Conservation (phyloP, 2,329 filamentous ascomycete species). For the Myrmaecium sp. region DNA sequence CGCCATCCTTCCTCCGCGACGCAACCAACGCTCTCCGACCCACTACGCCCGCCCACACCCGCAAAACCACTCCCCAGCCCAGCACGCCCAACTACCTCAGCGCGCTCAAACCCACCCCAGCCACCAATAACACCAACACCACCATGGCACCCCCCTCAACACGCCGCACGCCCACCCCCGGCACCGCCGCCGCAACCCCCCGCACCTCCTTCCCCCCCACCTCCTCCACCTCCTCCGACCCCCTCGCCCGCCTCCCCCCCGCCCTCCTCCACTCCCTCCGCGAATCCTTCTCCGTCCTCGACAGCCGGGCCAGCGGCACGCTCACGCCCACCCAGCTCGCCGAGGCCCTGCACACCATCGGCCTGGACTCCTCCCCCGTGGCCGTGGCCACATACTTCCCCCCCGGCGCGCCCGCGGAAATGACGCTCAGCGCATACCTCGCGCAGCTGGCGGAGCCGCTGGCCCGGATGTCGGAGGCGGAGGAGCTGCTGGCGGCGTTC, state of each 20-base stretch:
- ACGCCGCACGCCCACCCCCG: slow-evolving; percentile 19
- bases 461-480: slow-evolving; percentile 54
- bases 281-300: slow-evolving; percentile 85
- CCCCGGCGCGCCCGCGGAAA: slow-evolving; percentile 49
- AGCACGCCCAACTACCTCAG: slow-evolving; percentile 4
- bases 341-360: slow-evolving; percentile 75
- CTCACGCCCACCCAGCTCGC: slow-evolving; percentile 71
- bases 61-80: slow-evolving; percentile 23
- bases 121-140: slow-evolving; percentile 7
- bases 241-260: slow-evolving; percentile 58
- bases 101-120: slow-evolving; percentile 6
- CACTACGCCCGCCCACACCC: slow-evolving; percentile 22
- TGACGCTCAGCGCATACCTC: slow-evolving; percentile 73
- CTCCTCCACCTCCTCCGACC: slow-evolving; percentile 8
- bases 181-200: slow-evolving; percentile 13
- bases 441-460: slow-evolving; percentile 64
- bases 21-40: too few species aligned
- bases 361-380: slow-evolving; percentile 54
- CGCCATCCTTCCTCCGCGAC: too few species aligned
- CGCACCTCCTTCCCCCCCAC: slow-evolving; percentile 4
- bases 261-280: slow-evolving; percentile 74
- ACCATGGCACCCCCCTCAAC: slow-evolving; percentile 16
- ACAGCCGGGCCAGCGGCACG: slow-evolving; percentile 70
- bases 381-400: slow-evolving; percentile 75
- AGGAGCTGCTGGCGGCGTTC: slow-evolving; percentile 76